Evolutionary conservation across 768 basidiomycete genomes (phyloP).

Genomic region (Rossbeevera mucosa): DNA sequence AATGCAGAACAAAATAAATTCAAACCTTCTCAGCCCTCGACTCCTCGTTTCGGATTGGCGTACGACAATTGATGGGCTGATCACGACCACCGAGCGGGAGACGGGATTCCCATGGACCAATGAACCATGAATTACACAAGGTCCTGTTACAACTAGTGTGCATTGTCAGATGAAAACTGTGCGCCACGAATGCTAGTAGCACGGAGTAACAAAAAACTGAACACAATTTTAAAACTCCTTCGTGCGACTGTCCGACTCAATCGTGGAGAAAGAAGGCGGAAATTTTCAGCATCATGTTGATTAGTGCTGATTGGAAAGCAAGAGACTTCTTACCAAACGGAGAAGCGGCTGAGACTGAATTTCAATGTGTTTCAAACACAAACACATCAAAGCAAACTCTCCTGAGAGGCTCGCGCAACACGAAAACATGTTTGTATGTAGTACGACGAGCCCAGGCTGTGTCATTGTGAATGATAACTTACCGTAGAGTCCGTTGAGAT

Average conservation of each 20-base stretch:
- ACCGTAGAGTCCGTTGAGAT: background rate
- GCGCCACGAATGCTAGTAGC: background rate
- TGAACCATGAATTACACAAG: background rate
- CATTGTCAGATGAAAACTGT: background rate
- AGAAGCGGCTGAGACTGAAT: background rate
- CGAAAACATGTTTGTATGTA: background rate
- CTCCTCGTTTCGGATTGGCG: background rate
- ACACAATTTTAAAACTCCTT: background rate
- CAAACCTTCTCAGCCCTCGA: background rate
- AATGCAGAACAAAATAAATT: background rate
- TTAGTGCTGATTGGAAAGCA: background rate
- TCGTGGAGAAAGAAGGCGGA: slow-evolving; percentile 14
- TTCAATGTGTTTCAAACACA: background rate
- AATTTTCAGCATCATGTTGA: slow-evolving; percentile 1
- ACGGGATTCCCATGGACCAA: background rate
- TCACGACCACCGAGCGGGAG: background rate
- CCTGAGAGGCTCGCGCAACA: background rate
- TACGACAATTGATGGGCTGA: background rate
- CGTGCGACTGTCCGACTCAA: slow-evolving; percentile 7
- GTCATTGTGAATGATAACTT: background rate
- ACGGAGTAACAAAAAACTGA: background rate
- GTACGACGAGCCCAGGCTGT: background rate
- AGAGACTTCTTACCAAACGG: background rate
- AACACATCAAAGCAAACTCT: background rate
- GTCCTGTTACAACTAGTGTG: background rate